Conservation (phyloP, 139 green algal species). For the Chlorella sp. region DNA sequence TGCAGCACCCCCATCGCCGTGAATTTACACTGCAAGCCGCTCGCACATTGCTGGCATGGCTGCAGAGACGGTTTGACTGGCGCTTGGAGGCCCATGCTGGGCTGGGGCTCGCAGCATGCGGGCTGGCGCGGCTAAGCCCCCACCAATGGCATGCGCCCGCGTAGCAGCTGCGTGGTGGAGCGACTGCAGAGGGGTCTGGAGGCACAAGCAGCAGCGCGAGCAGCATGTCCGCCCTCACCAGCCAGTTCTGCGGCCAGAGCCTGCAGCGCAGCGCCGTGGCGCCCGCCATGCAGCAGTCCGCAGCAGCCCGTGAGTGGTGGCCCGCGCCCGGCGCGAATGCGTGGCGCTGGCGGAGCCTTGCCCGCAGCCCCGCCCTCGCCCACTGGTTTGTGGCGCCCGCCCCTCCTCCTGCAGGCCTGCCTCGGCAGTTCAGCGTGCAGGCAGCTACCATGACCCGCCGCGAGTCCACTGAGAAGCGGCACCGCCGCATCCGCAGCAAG, state of each 20-base stretch:
- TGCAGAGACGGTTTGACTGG: too few species aligned
- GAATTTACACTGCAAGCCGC: too few species aligned
- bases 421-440: constrained; percentile 27
- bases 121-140: too few species aligned
- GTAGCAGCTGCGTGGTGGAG: not conserved
- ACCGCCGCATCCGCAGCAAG: constrained; percentile 76
- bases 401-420: constrained; percentile 17
- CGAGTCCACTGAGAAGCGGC: constrained; percentile 60
- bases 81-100: too few species aligned
- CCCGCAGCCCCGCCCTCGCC: too few species aligned
- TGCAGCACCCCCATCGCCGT: too few species aligned
- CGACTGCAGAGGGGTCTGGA: not conserved
- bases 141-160: too few species aligned
- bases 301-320: constrained; percentile 38
- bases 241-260: constrained; percentile 33
- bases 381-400: not conserved
- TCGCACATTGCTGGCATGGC: too few species aligned
- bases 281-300: constrained; percentile 30
- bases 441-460: constrained; percentile 32
- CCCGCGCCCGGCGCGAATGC: not conserved
- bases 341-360: not conserved
- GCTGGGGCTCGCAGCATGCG: too few species aligned
- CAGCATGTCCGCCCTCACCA: not conserved
- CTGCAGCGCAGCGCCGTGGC: not conserved
- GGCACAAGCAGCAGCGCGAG: not conserved